Percentiles rank a stretch among this genome's conserved stretches.
Evolutionary conservation across 441 rosid genomes (phyloP).

Genomic region (Populus hybrid): DNA sequence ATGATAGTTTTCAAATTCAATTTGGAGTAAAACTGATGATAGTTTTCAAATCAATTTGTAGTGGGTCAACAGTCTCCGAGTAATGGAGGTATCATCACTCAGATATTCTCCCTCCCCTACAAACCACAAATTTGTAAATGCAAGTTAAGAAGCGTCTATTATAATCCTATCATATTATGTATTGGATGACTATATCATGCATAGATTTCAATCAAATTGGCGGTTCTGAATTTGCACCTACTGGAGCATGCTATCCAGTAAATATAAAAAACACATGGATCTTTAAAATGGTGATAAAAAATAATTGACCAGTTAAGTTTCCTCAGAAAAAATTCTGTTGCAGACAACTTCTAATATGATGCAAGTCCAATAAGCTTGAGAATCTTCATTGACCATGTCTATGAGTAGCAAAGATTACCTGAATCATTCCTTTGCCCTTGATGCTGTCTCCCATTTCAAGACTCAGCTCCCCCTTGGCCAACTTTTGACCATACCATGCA

Average conservation of each 20-base stretch:
- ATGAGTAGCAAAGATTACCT: slow-evolving; percentile 28
- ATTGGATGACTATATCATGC: neutral
- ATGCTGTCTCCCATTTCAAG: slow-evolving; percentile 54
- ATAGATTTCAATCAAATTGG: neutral
- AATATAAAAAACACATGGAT: neutral
- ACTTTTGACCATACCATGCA: slow-evolving; percentile 54
- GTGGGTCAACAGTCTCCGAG: neutral
- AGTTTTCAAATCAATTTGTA: neutral
- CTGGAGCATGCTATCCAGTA: too few relatives aligned
- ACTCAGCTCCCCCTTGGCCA: slow-evolving; percentile 46
- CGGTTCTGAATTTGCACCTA: too few relatives aligned
- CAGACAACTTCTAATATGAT: slow-evolving; percentile 14
- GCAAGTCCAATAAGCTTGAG: slow-evolving; percentile 26
- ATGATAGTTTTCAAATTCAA: neutral
- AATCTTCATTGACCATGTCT: slow-evolving; percentile 25
- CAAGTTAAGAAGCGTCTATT: neutral
- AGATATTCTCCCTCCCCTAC: neutral
- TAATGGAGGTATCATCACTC: neutral
- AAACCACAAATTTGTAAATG: neutral
- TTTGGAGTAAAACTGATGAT: too few relatives aligned
- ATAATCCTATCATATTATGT: neutral
- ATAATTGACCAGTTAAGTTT: neutral
- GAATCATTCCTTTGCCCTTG: slow-evolving; percentile 57
- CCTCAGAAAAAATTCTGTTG: slow-evolving; percentile 1
- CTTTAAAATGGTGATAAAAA: neutral